Conservation (phyloP, 2,329 filamentous ascomycete species). For the Zopfia rhizophila region DNA sequence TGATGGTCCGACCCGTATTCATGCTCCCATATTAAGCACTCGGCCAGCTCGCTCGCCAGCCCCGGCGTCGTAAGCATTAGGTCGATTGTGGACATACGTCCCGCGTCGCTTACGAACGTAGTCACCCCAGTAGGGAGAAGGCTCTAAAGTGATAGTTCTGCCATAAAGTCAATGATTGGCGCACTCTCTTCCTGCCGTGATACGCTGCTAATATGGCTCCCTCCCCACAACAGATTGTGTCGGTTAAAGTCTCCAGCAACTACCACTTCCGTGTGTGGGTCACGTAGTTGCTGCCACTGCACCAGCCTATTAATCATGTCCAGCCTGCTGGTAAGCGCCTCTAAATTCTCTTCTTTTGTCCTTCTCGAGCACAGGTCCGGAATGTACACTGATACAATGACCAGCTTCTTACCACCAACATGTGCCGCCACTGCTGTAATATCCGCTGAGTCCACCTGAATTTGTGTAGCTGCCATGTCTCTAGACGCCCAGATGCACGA, state of each 20-base stretch:
- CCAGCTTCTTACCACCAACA: neutral
- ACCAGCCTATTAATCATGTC: no score
- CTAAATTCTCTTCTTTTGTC: no score
- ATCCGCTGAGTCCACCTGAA: neutral
- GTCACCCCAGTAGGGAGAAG: constrained; percentile 18
- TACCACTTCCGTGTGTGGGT: no score
- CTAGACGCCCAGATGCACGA: neutral
- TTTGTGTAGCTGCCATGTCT: neutral
- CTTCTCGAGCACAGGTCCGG: neutral
- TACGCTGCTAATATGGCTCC: constrained; percentile 10
- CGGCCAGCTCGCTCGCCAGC: neutral
- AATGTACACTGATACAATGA: neutral
- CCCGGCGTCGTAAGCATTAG: no score
- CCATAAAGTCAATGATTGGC: constrained; percentile 26
- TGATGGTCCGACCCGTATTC: constrained; percentile 1
- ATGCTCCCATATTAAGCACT: neutral
- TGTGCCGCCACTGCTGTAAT: neutral
- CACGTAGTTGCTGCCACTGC: no score
- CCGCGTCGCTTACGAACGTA: no score
- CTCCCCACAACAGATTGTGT: no score
- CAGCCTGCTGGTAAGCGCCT: no score
- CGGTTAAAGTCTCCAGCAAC: no score
- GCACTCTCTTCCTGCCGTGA: constrained; percentile 19
- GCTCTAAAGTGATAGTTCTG: constrained; percentile 22
- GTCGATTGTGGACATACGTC: no score